phyloP scores from a whole-genome alignment of 2,329 filamentous ascomycete genomes.

The Apiospora arundinis region DNA sequence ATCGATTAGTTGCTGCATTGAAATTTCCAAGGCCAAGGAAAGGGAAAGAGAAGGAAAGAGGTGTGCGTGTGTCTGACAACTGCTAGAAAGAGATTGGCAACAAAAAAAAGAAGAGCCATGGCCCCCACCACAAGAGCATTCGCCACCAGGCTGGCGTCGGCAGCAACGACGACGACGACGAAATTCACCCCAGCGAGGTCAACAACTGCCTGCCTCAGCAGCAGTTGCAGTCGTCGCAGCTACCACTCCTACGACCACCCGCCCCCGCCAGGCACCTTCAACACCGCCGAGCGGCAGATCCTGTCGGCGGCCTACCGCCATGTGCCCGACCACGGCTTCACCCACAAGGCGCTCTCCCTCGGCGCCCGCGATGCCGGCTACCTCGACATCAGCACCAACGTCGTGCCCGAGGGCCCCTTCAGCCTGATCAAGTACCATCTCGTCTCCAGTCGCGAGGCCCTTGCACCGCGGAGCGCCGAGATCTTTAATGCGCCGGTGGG shows the following conservation, averaged over 20 bases:
- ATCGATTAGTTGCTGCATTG: background rate
- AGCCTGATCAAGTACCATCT: slow-evolving; percentile 83
- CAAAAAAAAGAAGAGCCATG: background rate
- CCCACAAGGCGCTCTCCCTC: slow-evolving; percentile 71
- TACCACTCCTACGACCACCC: slow-evolving; percentile 82
- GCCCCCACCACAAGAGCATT: slow-evolving; percentile 11
- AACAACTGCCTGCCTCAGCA: slow-evolving; percentile 31
- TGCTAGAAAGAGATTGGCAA: background rate
- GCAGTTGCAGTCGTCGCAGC: slow-evolving; percentile 22
- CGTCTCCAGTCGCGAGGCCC: slow-evolving; percentile 65
- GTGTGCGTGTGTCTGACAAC: background rate
- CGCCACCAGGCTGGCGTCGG: slow-evolving; percentile 7
- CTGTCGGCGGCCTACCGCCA: slow-evolving; percentile 81
- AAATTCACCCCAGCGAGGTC: slow-evolving; percentile 5
- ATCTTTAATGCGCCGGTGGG: slow-evolving; percentile 43
- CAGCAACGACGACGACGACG: slow-evolving; percentile 9
- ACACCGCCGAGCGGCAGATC: slow-evolving; percentile 73
- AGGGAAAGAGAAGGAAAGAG: background rate
- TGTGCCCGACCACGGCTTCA: slow-evolving; percentile 85
- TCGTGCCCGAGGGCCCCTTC: slow-evolving; percentile 82
- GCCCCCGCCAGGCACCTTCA: slow-evolving; percentile 65
- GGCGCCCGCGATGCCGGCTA: slow-evolving; percentile 87
- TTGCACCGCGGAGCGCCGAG: slow-evolving; percentile 51
- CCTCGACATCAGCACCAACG: slow-evolving; percentile 82
- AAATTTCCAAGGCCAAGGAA: background rate